Percentiles rank a stretch among this genome's conserved stretches.
Evolutionary conservation across 148 eudicot species (phyloP).

Genomic region (Tetragonia tetragonoides): DNA sequence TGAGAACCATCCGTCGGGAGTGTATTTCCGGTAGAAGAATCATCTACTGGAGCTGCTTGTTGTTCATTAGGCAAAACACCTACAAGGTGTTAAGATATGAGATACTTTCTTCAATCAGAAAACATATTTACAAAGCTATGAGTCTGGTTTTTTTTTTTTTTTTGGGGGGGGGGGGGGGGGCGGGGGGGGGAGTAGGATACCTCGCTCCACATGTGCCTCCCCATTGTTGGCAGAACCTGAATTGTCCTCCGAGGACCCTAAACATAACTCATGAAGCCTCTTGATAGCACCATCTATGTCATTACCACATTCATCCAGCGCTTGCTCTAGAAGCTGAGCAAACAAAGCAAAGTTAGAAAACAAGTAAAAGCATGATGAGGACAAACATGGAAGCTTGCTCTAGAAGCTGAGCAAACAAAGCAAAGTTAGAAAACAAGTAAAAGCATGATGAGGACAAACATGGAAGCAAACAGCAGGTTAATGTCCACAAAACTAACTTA

Average conservation of each 20-base stretch:
- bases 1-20: slow-evolving; percentile 59
- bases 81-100: slow-evolving; percentile 9
- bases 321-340: slow-evolving; percentile 62
- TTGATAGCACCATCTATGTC: slow-evolving; percentile 73
- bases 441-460: neutral
- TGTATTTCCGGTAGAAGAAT: slow-evolving; percentile 28
- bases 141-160: neutral
- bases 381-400: slow-evolving; percentile 43
- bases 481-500: too few species aligned
- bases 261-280: slow-evolving; percentile 58
- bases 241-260: slow-evolving; percentile 36
- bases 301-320: slow-evolving; percentile 57
- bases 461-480: slow-evolving; percentile 9
- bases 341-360: neutral
- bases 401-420: slow-evolving; percentile 43
- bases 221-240: slow-evolving; percentile 31
- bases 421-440: neutral
- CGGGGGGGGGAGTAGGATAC: slow-evolving; percentile 29
- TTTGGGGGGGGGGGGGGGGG: neutral
- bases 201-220: slow-evolving; percentile 38
- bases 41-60: slow-evolving; percentile 32
- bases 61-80: slow-evolving; percentile 37
- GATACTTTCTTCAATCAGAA: neutral
- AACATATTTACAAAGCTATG: neutral
- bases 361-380: neutral